A percentile compares a stretch with the other conserved stretches of the same genome.
These are phyloP conservation scores for Staphylotrichum tortipilum DNA, from an alignment of 495 filamentous ascomycete species.

Conservation along the genomic window DNA sequence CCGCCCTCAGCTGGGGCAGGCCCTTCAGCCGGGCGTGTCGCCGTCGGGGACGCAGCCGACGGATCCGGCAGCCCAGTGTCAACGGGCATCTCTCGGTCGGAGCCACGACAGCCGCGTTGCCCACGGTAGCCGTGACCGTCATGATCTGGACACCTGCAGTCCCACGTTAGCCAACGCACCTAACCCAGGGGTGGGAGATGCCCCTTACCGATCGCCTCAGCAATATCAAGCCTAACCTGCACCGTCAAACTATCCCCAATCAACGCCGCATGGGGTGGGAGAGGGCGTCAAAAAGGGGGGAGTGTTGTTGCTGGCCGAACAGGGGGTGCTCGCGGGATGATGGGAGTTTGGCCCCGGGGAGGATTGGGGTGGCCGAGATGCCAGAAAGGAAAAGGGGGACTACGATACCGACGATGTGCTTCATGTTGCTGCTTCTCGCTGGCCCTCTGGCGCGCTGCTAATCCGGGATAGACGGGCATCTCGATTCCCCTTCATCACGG, in stretches of 20 bases:
- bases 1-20: too few species aligned
- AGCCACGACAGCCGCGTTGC: too few species aligned
- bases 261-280: neutral
- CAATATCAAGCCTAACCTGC: neutral
- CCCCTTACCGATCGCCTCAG: neutral
- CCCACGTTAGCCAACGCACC: neutral
- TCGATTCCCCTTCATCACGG: neutral
- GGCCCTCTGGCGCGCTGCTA: constrained; percentile 5
- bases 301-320: neutral
- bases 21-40: too few species aligned
- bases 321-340: neutral
- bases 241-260: neutral
- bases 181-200: too few species aligned
- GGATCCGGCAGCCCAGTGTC: too few species aligned
- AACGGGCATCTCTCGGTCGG: too few species aligned
- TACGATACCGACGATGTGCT: neutral
- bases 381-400: constrained; percentile 2
- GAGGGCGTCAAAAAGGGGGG: neutral
- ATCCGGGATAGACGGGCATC: neutral
- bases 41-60: too few species aligned
- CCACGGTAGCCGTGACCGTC: neutral
- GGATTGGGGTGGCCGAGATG: neutral
- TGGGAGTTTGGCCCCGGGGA: neutral
- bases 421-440: constrained; percentile 5
- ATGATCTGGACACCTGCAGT: neutral